phyloP scores from a whole-genome alignment of 768 basidiomycete genomes.

The Amanita brunnescens region DNA sequence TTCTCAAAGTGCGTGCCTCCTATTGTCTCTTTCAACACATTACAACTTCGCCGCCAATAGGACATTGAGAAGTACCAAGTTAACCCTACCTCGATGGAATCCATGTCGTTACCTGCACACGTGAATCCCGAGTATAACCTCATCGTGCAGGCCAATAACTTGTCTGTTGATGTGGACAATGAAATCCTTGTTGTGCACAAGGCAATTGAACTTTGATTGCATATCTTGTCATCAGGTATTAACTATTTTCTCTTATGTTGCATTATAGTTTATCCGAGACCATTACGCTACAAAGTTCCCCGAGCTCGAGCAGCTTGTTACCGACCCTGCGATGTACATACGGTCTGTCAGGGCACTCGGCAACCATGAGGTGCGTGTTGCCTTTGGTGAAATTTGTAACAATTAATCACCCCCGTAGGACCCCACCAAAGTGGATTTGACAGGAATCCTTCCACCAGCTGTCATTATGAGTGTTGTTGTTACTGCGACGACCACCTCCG shows the following conservation, averaged over 20 bases:
- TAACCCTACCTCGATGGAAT: constrained; percentile 70
- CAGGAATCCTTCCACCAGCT: constrained; percentile 75
- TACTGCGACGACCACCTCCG: constrained; percentile 87
- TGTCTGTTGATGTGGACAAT: constrained; percentile 97
- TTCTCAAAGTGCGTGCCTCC: constrained; percentile 50
- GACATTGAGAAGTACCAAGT: constrained; percentile 83
- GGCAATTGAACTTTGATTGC: constrained; percentile 28
- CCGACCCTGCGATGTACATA: constrained; percentile 88
- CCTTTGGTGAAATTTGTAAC: constrained; percentile 2
- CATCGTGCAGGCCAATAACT: constrained; percentile 96
- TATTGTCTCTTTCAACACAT: neutral
- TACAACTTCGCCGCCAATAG: constrained; percentile 28
- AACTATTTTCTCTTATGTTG: constrained; percentile 8
- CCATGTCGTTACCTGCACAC: constrained; percentile 73
- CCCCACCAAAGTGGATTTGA: constrained; percentile 76
- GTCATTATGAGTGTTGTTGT: constrained; percentile 95
- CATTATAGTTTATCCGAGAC: constrained; percentile 87
- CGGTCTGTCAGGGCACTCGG: constrained; percentile 82
- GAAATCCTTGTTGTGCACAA: constrained; percentile 97
- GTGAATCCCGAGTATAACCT: constrained; percentile 93
- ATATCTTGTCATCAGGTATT: constrained; percentile 10
- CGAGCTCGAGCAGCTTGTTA: constrained; percentile 91
- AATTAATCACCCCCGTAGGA: constrained; percentile 40
- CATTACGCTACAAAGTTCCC: constrained; percentile 95
- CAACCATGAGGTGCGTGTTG: constrained; percentile 58